Evolutionary conservation across 1,284 basidiomycete species (phyloP).

Genomic region (Rhodotorula sp.): DNA sequence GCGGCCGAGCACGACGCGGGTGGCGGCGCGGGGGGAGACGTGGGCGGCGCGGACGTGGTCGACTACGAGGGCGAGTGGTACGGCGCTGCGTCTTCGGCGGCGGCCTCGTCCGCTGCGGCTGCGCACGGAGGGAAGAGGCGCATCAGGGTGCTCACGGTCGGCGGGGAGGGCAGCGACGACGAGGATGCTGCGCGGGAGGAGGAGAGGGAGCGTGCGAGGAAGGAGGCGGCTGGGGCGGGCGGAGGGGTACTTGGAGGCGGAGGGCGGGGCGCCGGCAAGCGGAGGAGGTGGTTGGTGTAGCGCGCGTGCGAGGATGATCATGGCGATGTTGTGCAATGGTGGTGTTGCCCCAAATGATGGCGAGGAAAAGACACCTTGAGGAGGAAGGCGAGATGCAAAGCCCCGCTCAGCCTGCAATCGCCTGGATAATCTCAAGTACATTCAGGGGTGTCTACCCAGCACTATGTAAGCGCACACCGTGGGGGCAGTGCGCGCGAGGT

Average conservation of each 20-base stretch:
- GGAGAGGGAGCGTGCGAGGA: background rate
- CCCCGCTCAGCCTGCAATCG: too few relatives aligned
- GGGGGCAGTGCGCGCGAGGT: too few relatives aligned
- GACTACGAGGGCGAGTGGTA: slow-evolving; percentile 41
- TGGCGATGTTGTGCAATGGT: too few relatives aligned
- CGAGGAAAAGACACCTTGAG: too few relatives aligned
- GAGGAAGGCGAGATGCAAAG: too few relatives aligned
- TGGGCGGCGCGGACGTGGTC: slow-evolving; percentile 32
- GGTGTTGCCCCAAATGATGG: too few relatives aligned
- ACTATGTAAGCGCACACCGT: too few relatives aligned
- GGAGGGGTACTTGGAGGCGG: background rate
- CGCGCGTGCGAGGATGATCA: too few relatives aligned
- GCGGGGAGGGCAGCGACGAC: background rate
- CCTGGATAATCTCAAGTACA: too few relatives aligned
- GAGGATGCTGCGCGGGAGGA: background rate
- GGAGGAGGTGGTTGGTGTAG: background rate
- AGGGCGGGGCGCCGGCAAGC: background rate
- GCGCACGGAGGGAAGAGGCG: background rate
- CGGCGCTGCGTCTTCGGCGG: slow-evolving; percentile 7
- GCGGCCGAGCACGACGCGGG: background rate
- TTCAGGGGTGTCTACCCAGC: too few relatives aligned
- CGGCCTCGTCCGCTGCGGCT: background rate
- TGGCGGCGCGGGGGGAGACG: background rate
- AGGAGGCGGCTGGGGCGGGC: background rate
- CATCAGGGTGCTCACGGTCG: slow-evolving; percentile 13